A percentile compares a stretch with the other conserved stretches of the same genome.
These are phyloP conservation scores for Candida pseudofarinosa DNA, from an alignment of 805 yeast genomes.

Conservation along the genomic window DNA sequence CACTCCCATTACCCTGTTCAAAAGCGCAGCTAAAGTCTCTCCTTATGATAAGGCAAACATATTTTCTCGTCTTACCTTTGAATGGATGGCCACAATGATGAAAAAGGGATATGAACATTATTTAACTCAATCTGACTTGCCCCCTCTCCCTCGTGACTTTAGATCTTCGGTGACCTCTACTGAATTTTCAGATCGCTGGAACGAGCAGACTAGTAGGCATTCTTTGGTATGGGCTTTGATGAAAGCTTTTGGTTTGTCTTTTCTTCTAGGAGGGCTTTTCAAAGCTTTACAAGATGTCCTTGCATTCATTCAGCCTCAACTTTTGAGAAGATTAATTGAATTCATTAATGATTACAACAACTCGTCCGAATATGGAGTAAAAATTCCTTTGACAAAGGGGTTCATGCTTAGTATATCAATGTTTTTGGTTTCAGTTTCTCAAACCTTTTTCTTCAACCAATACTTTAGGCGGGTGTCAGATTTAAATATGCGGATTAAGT, in stretches of 20 bases:
- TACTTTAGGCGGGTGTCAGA: slow-evolving; percentile 73
- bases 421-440: slow-evolving; percentile 74
- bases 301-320: slow-evolving; percentile 42
- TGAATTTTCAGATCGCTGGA: slow-evolving; percentile 59
- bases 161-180: slow-evolving; percentile 51
- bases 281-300: slow-evolving; percentile 73
- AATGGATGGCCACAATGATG: slow-evolving; percentile 90
- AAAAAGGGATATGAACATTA: slow-evolving; percentile 64
- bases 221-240: slow-evolving; percentile 60
- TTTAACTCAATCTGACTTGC: slow-evolving; percentile 63
- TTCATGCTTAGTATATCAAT: slow-evolving; percentile 69
- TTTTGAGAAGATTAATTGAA: slow-evolving; percentile 25
- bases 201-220: slow-evolving; percentile 42
- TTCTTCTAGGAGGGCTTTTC: slow-evolving; percentile 65
- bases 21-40: slow-evolving; percentile 16
- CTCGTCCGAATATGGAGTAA: slow-evolving; percentile 30
- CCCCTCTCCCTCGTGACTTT: slow-evolving; percentile 67
- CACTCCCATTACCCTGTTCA: slow-evolving; percentile 20
- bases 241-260: slow-evolving; percentile 73
- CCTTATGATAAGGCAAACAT: slow-evolving; percentile 63
- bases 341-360: slow-evolving; percentile 36
- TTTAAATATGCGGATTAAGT: slow-evolving; percentile 71
- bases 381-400: slow-evolving; percentile 67
- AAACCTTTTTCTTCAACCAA: slow-evolving; percentile 74
- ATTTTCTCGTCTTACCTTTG: slow-evolving; percentile 71